phyloP scores from a whole-genome alignment of 2,329 filamentous ascomycete species.

The Colletotrichum sidae region DNA sequence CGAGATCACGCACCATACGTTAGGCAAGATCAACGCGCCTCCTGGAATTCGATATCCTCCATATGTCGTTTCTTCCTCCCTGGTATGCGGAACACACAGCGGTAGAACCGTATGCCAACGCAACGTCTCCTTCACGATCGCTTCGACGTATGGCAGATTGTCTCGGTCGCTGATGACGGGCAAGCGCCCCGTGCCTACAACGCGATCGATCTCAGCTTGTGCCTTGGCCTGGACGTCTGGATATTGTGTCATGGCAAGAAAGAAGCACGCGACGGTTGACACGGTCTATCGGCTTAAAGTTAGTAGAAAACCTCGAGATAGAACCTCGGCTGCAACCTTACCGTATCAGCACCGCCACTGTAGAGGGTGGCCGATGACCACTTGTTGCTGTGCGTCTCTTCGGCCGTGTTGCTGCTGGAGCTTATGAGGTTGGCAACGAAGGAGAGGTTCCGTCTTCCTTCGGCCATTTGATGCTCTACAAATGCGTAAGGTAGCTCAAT shows the following conservation, averaged over 20 bases:
- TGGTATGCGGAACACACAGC: constrained; percentile 59
- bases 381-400: constrained; percentile 22
- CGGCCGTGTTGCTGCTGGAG: not conserved
- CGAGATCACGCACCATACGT: constrained; percentile 41
- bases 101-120: constrained; percentile 55
- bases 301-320: fast-evolving
- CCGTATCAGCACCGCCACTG: constrained; percentile 34
- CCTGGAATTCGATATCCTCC: constrained; percentile 60
- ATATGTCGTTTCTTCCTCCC: constrained; percentile 59
- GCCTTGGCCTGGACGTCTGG: constrained; percentile 54
- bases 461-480: constrained; percentile 40
- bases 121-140: constrained; percentile 55
- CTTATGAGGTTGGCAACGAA: constrained; percentile 14
- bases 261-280: constrained; percentile 53
- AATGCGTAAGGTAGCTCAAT: constrained; percentile 34
- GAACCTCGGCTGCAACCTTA: constrained; percentile 36
- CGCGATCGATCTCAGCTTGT: constrained; percentile 49
- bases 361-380: constrained; percentile 30
- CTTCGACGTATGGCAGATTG: constrained; percentile 55
- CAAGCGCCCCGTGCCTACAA: constrained; percentile 50
- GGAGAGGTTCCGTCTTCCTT: constrained; percentile 3
- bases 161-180: constrained; percentile 52
- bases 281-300: constrained; percentile 34
- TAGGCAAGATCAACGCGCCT: constrained; percentile 55
- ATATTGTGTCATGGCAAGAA: constrained; percentile 58